Conservation (phyloP, 2,329 filamentous ascomycete species). For the Aspergillus japonicus region DNA sequence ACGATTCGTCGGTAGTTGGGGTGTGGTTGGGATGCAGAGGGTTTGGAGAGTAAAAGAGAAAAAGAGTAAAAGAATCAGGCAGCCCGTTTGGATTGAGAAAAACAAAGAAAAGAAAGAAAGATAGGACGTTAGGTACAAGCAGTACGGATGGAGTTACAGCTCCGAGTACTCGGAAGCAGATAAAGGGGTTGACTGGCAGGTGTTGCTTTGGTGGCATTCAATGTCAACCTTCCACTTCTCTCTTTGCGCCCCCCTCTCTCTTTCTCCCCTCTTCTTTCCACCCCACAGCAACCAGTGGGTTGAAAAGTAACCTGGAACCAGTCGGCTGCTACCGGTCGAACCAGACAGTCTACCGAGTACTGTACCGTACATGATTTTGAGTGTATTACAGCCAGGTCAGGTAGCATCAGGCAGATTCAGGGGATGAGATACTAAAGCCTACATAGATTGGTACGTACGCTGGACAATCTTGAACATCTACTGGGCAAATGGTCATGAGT, state of each 20-base stretch:
- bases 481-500: background rate
- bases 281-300: conserved; percentile 26
- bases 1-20: conserved; percentile 7
- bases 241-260: conserved; percentile 6
- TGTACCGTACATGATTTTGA: background rate
- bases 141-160: background rate
- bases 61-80: background rate
- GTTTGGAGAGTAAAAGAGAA: background rate
- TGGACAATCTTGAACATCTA: too few relatives aligned
- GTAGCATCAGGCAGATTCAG: background rate
- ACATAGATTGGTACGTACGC: too few relatives aligned
- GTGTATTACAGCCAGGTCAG: background rate
- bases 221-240: conserved; percentile 6
- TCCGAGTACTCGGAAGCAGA: background rate
- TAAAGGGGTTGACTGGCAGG: background rate
- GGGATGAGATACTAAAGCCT: background rate
- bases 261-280: conserved; percentile 15
- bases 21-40: background rate
- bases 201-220: background rate
- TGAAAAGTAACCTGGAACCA: conserved; percentile 6
- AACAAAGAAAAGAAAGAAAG: background rate
- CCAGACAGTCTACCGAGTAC: background rate
- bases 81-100: background rate
- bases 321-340: conserved; percentile 11
- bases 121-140: too few relatives aligned